Evolutionary conservation across 2,329 filamentous ascomycete species (phyloP).

Genomic region (Penicillium sp.): DNA sequence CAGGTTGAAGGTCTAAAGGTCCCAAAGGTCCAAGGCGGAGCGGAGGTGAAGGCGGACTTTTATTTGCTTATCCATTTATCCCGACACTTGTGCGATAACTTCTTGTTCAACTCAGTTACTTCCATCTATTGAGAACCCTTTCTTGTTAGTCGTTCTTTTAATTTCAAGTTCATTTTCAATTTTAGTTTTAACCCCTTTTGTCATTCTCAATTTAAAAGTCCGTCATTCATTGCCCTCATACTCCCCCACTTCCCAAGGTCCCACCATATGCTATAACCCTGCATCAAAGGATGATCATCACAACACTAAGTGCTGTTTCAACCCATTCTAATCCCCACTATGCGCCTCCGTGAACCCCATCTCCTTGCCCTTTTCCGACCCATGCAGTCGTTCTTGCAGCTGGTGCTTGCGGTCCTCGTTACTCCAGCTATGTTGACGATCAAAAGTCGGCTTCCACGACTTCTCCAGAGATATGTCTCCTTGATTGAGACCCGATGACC

Average conservation of each 20-base stretch:
- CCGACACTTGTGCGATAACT: not conserved
- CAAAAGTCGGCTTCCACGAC: conserved; percentile 31
- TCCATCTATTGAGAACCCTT: not conserved
- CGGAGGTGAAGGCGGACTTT: conserved; percentile 20
- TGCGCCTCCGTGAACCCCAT: conserved; percentile 60
- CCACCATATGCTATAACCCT: not conserved
- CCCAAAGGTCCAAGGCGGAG: conserved; percentile 19
- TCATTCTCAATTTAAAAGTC: not conserved
- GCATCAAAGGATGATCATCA: not conserved
- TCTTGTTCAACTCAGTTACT: not conserved
- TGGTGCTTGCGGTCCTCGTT: conserved; percentile 58
- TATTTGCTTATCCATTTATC: conserved; percentile 8
- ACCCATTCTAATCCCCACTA: not conserved
- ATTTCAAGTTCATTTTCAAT: not conserved
- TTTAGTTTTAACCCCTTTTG: not conserved
- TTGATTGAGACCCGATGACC: not conserved
- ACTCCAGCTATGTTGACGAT: conserved; percentile 38
- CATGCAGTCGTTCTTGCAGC: conserved; percentile 43
- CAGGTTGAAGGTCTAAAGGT: not conserved
- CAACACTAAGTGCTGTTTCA: not conserved
- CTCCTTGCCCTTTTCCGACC: conserved; percentile 45
- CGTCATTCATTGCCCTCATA: not conserved
- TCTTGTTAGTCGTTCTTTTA: not conserved
- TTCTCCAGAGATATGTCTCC: conserved; percentile 9
- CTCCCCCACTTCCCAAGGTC: not conserved